Evolutionary conservation across 1,284 basidiomycete species (phyloP).

Genomic region (Calocybe gambosa): DNA sequence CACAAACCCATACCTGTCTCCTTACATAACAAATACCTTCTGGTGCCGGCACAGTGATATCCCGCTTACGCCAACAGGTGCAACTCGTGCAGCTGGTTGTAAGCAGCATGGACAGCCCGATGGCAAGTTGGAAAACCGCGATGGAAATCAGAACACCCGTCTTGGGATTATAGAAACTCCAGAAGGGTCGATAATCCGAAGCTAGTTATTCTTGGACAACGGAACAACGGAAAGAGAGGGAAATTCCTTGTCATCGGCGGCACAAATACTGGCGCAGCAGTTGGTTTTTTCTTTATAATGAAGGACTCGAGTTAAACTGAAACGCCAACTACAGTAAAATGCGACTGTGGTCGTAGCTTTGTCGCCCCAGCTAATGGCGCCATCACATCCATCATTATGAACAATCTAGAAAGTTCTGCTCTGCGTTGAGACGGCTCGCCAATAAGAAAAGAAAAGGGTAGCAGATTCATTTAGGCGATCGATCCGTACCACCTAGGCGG

Average conservation of each 20-base stretch:
- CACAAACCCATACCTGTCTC: neutral
- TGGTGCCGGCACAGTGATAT: constrained; percentile 5
- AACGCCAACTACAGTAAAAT: neutral
- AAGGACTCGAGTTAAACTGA: neutral
- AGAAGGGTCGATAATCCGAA: constrained; percentile 1
- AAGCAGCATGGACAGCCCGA: neutral
- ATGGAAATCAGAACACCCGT: neutral
- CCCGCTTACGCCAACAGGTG: constrained; percentile 1
- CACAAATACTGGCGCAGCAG: too few species aligned
- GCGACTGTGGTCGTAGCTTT: too few species aligned
- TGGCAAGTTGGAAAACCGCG: neutral
- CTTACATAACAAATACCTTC: constrained; percentile 10
- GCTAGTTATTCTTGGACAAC: neutral
- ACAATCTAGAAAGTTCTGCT: neutral
- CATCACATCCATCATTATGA: neutral
- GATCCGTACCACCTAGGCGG: constrained; percentile 2
- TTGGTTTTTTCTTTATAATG: too few species aligned
- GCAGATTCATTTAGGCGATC: neutral
- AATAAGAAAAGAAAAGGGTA: neutral
- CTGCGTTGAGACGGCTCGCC: neutral
- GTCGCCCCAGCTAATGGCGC: too few species aligned
- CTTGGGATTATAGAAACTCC: constrained; percentile 1
- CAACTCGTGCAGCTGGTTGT: neutral
- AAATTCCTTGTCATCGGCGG: neutral
- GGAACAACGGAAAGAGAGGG: neutral